Conservation (phyloP, 2,329 filamentous ascomycete genomes). For the Ceratocystis diversiconidia region DNA sequence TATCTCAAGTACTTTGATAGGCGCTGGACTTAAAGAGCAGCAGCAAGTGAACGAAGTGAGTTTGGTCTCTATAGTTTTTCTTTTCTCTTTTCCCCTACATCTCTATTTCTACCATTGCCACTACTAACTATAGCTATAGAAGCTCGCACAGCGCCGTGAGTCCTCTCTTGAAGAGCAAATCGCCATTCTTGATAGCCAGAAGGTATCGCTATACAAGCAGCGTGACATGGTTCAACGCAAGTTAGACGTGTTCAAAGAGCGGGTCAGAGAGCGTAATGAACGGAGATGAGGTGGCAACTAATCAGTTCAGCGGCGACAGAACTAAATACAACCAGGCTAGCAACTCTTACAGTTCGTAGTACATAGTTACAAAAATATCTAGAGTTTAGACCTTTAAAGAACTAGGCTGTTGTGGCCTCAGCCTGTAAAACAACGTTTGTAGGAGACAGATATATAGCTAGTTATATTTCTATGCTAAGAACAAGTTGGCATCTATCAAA, state of each 20-base stretch:
- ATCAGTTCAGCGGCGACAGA: too few relatives aligned
- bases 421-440: too few relatives aligned
- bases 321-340: too few relatives aligned
- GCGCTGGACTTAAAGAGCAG: conserved; percentile 36
- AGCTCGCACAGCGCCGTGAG: conserved; percentile 27
- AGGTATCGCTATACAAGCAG: conserved; percentile 28
- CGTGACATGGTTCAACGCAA: conserved; percentile 30
- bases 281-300: conserved; percentile 19
- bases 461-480: too few relatives aligned
- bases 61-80: background rate
- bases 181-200: conserved; percentile 31
- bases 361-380: too few relatives aligned
- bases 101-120: background rate
- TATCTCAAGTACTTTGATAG: conserved; percentile 34
- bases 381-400: too few relatives aligned
- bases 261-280: conserved; percentile 28
- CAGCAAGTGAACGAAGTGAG: conserved; percentile 33
- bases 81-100: background rate
- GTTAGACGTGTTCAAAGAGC: conserved; percentile 28
- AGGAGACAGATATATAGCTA: too few relatives aligned
- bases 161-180: conserved; percentile 32
- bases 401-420: too few relatives aligned
- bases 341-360: too few relatives aligned
- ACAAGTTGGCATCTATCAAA: too few relatives aligned
- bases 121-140: conserved; percentile 19